These are phyloP conservation scores for Zygnema cylindricum DNA, from an alignment of 139 green algal species.

Conservation along the genomic window DNA sequence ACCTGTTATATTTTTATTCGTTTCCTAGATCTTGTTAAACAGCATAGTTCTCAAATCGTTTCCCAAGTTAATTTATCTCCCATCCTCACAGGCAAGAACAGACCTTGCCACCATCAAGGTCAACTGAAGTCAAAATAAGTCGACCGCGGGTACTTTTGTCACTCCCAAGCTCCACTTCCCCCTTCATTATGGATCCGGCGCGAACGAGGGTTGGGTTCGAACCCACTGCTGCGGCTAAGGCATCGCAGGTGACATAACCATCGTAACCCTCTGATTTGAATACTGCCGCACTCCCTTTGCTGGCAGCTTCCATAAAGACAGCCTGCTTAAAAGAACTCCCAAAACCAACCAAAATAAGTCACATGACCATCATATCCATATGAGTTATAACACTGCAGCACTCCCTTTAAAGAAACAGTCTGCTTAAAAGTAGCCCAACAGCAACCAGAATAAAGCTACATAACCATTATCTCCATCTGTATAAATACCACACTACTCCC, in stretches of 20 bases:
- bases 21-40: not conserved
- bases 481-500: too few species aligned
- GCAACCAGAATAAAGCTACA: too few species aligned
- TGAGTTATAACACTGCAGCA: too few species aligned
- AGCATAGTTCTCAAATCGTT: not conserved
- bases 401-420: too few species aligned
- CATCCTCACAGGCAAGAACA: not conserved
- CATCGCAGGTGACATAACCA: not conserved
- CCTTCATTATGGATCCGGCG: not conserved
- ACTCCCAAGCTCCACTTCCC: not conserved
- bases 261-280: not conserved
- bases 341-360: too few species aligned
- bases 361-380: too few species aligned
- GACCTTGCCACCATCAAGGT: not conserved
- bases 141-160: not conserved
- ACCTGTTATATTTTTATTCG: too few species aligned
- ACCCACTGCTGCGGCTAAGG: not conserved
- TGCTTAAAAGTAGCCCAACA: too few species aligned
- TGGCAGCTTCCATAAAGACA: not conserved
- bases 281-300: not conserved
- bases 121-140: not conserved
- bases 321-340: too few species aligned
- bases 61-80: not conserved
- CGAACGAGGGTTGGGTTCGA: not conserved
- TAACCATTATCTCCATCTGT: too few species aligned